Evolutionary conservation across 164 flowering plant species (phyloP), one percentile per base, ranked within the genome.

Genomic region (Dillenia turbinata): DNA sequence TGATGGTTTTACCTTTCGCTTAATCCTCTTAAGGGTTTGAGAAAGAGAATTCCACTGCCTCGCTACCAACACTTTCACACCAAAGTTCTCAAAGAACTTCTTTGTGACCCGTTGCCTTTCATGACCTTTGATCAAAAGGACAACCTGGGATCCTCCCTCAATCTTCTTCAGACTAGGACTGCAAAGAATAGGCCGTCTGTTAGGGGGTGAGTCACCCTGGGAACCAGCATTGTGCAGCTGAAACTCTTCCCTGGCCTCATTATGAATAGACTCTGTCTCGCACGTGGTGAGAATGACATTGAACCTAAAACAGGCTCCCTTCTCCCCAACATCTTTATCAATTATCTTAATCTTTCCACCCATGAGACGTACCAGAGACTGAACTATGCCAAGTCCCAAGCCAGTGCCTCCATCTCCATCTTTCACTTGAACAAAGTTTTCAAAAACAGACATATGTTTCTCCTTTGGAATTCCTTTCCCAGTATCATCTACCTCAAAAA

Each of bases 391-490:
- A 54, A 91, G 96, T 52, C 99, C 99, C 56, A 94, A 78, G 33
- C 96, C 99, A 15, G 92, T 84, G 50, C 99, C 97, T 69, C 73
- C 85, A 60, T 75, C 70, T 24, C 68, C 85, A 56, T 88, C 99
- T 63, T 83, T 86, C 11, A 91, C 96, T 68, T 94, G 99, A 67
- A 84, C 87, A 80, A 71, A 94, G 64, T 94, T 84, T 61, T 91
- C 96, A 69, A 94, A 91, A 0, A 91, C 85, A 1, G 81, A 76
- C 33, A 77, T 71, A 8, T 68, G 75, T 71, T 85, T 83, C 68
- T 94, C 99, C 54, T 79, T 86, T 0, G 99, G 90, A 17, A 91
- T 87, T 22, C 99, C 99, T 66, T 62, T 78, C 4, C 99, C 99
- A 9, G 96, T 85, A 59, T 91, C 97, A 54, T 84, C 86, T 55